These are phyloP conservation scores for Neurospora sp. DNA, from an alignment of 495 filamentous ascomycete species.

Conservation along the genomic window DNA sequence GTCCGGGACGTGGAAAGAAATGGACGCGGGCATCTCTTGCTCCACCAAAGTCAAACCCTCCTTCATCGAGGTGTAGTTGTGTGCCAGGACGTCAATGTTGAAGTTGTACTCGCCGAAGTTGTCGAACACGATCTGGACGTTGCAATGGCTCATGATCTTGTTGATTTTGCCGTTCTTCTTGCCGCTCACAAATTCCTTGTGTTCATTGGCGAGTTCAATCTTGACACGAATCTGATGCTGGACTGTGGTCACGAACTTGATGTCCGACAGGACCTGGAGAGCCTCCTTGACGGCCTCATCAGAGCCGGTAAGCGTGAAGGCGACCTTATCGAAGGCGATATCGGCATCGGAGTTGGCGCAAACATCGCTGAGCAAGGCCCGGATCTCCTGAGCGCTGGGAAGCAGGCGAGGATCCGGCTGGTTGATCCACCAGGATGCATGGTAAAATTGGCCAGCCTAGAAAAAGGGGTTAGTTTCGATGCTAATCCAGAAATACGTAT, in stretches of 20 bases:
- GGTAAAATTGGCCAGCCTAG: conserved; percentile 93
- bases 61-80: conserved; percentile 84
- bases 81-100: conserved; percentile 93
- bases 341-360: conserved; percentile 93
- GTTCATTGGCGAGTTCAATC: conserved; percentile 97
- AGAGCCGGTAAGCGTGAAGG: conserved; percentile 87
- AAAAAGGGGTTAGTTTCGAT: conserved; percentile 20
- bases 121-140: conserved; percentile 98
- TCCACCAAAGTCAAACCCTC: conserved; percentile 86
- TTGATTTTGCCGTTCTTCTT: conserved; percentile 99
- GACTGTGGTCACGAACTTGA: conserved; percentile 76
- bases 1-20: conserved; percentile 99
- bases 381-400: conserved; percentile 66
- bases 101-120: conserved; percentile 99
- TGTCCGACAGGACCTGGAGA: conserved; percentile 83
- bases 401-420: conserved; percentile 61
- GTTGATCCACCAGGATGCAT: conserved; percentile 90
- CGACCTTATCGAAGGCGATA: conserved; percentile 84
- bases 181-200: conserved; percentile 97
- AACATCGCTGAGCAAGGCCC: conserved; percentile 87
- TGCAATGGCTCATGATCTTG: conserved; percentile 99
- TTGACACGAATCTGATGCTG: conserved; percentile 92
- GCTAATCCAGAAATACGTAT: neutral
- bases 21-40: conserved; percentile 97
- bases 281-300: conserved; percentile 93